Evolutionary conservation across 2,329 filamentous ascomycete genomes (phyloP), one percentile per base, ranked within the genome.

Genomic region (Furcasterigmium furcatum): DNA sequence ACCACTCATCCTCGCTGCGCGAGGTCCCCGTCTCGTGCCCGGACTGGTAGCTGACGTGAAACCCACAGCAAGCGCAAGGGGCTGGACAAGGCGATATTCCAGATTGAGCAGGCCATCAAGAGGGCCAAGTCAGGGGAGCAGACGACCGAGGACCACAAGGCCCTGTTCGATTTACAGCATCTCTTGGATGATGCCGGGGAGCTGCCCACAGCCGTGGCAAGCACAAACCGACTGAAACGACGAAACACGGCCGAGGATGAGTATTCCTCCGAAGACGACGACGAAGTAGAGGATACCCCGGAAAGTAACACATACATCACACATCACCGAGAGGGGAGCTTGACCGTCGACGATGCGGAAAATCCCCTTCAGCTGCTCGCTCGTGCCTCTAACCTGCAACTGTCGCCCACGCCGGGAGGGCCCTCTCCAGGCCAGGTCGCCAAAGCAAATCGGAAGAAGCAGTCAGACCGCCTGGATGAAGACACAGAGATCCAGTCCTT

Each of bases 341-440:
- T 86, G 25, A 75, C 81, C 12, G 68, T 87, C 21, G 85, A 89
- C 53, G 86, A 88, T 59, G 85, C 85, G 4, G 85, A 90, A 57
- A 90, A 89, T 49, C 85, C 85, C 0, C 67, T 89, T 5, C 85
- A 90, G 60, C 67, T 89, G 14, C 79, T 90, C 27, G 86, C 86
- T 3, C 76, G 85, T 25, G 86, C 85, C 1, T 89, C 86, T 1
- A 84, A 87, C 62, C 72, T 87, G 32, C 77, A 79, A 47, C 70
- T 79, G n/a, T 76, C 74, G 20, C 73, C 70, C 2, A 58, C 58
- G 38, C 48, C 61, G 9, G 55, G 51, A 25, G 57, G 48, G 4
- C 39, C 45, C 16, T 52, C 50, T n/a, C 50, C 50, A 14, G 50
- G 50, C 18, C 50, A 47, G 27, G 19, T 32, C 3, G 18, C 43